Evolutionary conservation across 2,329 filamentous ascomycete genomes (phyloP).

Genomic region (Pyrenophora graminea): DNA sequence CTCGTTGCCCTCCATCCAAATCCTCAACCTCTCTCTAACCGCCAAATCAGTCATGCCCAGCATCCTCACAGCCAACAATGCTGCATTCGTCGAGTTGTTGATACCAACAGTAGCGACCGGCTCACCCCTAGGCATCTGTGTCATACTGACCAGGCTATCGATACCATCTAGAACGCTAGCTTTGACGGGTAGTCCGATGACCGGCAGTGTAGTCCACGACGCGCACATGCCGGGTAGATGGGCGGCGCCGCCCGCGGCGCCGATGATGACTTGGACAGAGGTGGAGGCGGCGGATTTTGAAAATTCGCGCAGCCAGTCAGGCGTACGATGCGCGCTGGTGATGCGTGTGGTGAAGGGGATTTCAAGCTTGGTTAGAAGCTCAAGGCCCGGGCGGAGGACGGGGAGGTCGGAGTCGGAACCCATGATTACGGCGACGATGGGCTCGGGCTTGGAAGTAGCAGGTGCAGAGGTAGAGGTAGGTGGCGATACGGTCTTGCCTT

Average conservation of each 20-base stretch:
- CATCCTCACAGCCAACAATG: slow-evolving; percentile 52
- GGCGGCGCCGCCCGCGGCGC: slow-evolving; percentile 55
- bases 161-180: slow-evolving; percentile 55
- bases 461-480: slow-evolving; percentile 15
- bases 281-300: slow-evolving; percentile 45
- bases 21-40: slow-evolving; percentile 62
- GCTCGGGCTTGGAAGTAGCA: slow-evolving; percentile 38
- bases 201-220: slow-evolving; percentile 54
- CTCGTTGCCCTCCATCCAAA: slow-evolving; percentile 66
- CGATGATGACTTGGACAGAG: slow-evolving; percentile 54
- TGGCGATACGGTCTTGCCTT: slow-evolving; percentile 38
- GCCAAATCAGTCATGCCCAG: slow-evolving; percentile 54
- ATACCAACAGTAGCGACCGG: slow-evolving; percentile 51
- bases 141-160: slow-evolving; percentile 57
- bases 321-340: slow-evolving; percentile 69
- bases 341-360: slow-evolving; percentile 75
- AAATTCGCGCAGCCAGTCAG: slow-evolving; percentile 53
- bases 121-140: slow-evolving; percentile 57
- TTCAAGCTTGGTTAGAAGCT: slow-evolving; percentile 69
- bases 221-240: slow-evolving; percentile 59
- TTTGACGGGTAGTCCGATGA: slow-evolving; percentile 58
- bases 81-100: slow-evolving; percentile 54
- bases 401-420: slow-evolving; percentile 78
- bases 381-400: slow-evolving; percentile 67
- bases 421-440: slow-evolving; percentile 79